Conservation (phyloP, 2,329 filamentous ascomycete genomes). For the Phaeoacremonium minimum region DNA sequence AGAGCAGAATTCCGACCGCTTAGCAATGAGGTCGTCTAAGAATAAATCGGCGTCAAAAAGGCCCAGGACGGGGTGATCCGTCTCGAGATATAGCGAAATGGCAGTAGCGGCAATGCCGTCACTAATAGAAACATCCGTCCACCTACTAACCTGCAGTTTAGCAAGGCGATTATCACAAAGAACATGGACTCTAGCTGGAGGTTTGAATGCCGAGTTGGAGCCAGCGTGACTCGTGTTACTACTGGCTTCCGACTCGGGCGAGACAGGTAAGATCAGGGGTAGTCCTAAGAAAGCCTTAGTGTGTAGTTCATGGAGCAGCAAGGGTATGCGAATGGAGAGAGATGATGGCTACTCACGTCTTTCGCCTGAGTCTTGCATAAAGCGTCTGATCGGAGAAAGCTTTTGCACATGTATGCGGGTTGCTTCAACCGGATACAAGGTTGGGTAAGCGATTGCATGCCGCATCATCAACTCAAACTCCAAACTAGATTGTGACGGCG, state of each 20-base stretch:
- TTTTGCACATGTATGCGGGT: not conserved
- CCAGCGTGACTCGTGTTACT: not conserved
- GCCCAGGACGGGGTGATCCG: constrained; percentile 31
- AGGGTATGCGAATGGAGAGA: not conserved
- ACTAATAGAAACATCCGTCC: constrained; percentile 26
- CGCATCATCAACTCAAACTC: constrained; percentile 6
- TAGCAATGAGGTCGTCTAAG: constrained; percentile 22
- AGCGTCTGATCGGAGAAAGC: not conserved
- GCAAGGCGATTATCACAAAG: not conserved
- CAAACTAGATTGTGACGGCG: constrained; percentile 1
- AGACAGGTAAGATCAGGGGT: not conserved
- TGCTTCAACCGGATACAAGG: not conserved
- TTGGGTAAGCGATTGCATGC: constrained; percentile 4
- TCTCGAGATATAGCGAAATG: constrained; percentile 30
- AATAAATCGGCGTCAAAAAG: constrained; percentile 28
- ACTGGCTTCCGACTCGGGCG: not conserved
- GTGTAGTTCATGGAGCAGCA: not conserved
- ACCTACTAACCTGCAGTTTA: constrained; percentile 21
- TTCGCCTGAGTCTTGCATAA: not conserved
- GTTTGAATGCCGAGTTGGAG: not conserved
- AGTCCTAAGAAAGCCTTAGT: not conserved
- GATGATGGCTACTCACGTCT: not conserved
- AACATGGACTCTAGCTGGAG: not conserved
- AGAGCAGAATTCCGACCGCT: constrained; percentile 21
- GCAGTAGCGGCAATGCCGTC: constrained; percentile 22